A percentile compares a stretch with the other conserved stretches of the same genome.
These are phyloP conservation scores for Clavispora fructus DNA, from an alignment of 805 yeast species.

Conservation along the genomic window DNA sequence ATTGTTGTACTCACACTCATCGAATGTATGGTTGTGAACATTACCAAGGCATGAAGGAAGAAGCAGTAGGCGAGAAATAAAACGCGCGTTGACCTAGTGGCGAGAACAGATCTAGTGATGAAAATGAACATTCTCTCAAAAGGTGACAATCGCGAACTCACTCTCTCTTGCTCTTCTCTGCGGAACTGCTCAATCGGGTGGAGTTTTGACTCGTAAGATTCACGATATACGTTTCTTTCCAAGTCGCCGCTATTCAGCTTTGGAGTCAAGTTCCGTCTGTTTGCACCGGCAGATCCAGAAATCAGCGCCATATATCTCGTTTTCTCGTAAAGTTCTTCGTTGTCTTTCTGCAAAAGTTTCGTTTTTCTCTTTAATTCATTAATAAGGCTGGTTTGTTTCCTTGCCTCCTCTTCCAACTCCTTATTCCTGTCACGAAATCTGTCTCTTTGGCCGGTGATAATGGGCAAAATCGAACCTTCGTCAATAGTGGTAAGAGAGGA, in stretches of 20 bases:
- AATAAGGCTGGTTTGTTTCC: conserved; percentile 49
- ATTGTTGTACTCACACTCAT: conserved; percentile 41
- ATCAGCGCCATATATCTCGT: conserved; percentile 61
- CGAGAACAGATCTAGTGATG: conserved; percentile 67
- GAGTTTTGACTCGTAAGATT: conserved; percentile 66
- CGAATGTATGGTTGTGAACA: conserved; percentile 55
- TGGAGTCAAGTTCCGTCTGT: conserved; percentile 20
- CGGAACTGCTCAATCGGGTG: conserved; percentile 84
- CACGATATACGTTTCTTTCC: conserved; percentile 55
- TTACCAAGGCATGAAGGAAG: conserved; percentile 68
- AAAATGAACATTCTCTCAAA: conserved; percentile 72
- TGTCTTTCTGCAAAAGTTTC: conserved; percentile 61
- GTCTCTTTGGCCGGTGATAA: conserved; percentile 92
- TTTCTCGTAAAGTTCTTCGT: conserved; percentile 73
- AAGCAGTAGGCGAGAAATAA: conserved; percentile 68
- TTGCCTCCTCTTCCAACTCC: conserved; percentile 78
- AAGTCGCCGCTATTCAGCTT: conserved; percentile 34
- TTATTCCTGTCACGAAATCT: conserved; percentile 78
- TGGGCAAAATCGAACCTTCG: conserved; percentile 63
- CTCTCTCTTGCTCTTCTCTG: conserved; percentile 69
- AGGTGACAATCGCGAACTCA: conserved; percentile 65
- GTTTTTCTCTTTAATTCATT: conserved; percentile 63
- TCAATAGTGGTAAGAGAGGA: conserved; percentile 22
- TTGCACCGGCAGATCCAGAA: conserved; percentile 6
- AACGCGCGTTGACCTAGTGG: conserved; percentile 67